These are phyloP conservation scores for Santalum album DNA, from an alignment of 164 flowering plant species.

Conservation along the genomic window DNA sequence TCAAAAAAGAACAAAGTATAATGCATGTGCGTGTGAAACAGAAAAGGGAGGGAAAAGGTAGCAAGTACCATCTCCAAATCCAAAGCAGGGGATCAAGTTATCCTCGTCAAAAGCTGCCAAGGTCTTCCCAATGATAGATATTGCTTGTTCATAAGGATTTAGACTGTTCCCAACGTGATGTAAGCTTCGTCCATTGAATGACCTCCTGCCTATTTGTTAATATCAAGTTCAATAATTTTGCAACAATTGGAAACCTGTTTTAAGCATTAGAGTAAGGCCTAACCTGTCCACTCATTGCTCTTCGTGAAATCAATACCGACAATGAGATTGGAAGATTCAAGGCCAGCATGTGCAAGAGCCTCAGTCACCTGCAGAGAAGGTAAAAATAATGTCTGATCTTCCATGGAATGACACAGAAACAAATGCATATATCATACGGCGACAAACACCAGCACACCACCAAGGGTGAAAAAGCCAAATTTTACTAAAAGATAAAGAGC, in stretches of 20 bases:
- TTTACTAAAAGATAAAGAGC: no score
- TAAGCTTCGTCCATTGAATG: conserved; percentile 43
- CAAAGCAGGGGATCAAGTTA: conserved; percentile 63
- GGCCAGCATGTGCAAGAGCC: conserved; percentile 65
- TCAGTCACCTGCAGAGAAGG: conserved; percentile 40
- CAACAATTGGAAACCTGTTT: not conserved
- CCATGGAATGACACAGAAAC: no score
- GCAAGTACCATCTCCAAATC: conserved; percentile 73
- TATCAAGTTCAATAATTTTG: not conserved
- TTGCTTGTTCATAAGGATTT: conserved; percentile 67
- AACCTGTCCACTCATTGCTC: conserved; percentile 76
- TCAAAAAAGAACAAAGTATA: not conserved
- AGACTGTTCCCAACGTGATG: conserved; percentile 43
- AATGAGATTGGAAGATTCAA: conserved; percentile 65
- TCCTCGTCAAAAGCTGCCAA: conserved; percentile 63
- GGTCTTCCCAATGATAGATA: conserved; percentile 56
- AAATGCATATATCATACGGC: no score
- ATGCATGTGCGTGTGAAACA: not conserved
- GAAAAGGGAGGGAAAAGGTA: not conserved
- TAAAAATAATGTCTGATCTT: not conserved
- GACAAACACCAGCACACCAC: no score
- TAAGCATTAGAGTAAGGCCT: conserved; percentile 4
- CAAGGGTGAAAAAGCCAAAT: no score
- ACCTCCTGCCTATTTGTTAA: conserved; percentile 21
- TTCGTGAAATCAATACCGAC: conserved; percentile 68